Conservation (phyloP, 2,329 filamentous ascomycete genomes). For the Neonectria ditissima region DNA sequence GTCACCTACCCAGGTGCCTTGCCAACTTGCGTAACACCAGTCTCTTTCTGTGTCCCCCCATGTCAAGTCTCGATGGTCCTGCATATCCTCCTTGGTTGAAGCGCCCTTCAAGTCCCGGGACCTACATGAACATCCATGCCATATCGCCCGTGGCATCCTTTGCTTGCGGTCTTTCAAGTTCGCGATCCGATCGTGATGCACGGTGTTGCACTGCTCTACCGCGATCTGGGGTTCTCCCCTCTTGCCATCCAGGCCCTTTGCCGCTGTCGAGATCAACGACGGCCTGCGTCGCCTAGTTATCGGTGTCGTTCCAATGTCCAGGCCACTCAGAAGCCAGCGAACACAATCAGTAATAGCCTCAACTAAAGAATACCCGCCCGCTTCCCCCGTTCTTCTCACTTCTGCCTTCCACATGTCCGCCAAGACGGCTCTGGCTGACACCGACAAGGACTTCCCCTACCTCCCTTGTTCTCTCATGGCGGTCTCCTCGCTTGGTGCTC, state of each 20-base stretch:
- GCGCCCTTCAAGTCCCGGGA: constrained; percentile 19
- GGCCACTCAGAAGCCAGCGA: constrained; percentile 11
- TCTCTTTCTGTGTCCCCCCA: not conserved
- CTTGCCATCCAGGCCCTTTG: constrained; percentile 3
- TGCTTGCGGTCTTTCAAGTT: constrained; percentile 1
- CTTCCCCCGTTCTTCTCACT: constrained; percentile 2
- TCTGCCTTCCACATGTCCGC: not conserved
- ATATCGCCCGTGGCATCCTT: constrained; percentile 9
- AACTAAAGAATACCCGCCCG: constrained; percentile 13
- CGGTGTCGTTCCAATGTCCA: constrained; percentile 20
- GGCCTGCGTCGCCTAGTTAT: constrained; percentile 6
- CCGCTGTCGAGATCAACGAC: not conserved
- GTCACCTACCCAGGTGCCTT: too few relatives aligned
- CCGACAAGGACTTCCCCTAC: not conserved
- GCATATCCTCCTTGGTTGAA: constrained; percentile 7
- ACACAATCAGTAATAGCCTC: constrained; percentile 18
- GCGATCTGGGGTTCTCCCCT: constrained; percentile 13
- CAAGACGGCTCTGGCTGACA: constrained; percentile 14
- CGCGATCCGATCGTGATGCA: constrained; percentile 28
- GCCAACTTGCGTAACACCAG: too few relatives aligned
- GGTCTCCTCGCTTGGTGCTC: not conserved
- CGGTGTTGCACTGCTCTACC: constrained; percentile 8
- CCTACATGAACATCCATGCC: constrained; percentile 20
- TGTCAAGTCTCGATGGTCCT: constrained; percentile 12
- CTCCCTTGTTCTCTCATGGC: not conserved